phyloP scores from a whole-genome alignment of 225 moss, liverwort and hornwort genomes.

The Physcomitrellopsis africana region DNA sequence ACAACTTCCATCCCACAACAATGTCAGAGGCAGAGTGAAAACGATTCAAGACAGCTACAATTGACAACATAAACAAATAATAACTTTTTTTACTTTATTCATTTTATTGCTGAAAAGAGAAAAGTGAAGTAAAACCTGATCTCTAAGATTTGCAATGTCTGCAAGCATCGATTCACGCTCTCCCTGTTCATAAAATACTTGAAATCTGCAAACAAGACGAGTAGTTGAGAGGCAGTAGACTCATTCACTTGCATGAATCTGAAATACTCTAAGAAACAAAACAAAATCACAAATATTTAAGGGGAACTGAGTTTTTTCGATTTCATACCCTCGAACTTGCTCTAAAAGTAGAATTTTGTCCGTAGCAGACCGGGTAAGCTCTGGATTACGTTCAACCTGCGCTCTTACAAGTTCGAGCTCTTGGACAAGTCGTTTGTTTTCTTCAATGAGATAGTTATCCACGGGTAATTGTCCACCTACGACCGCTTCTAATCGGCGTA shows the following conservation, averaged over 20 bases:
- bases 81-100: too few species aligned
- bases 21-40: slow-evolving; percentile 1
- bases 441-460: slow-evolving; percentile 52
- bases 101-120: background rate
- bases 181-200: slow-evolving; percentile 67
- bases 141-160: slow-evolving; percentile 64
- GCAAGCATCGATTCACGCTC: slow-evolving; percentile 55
- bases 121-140: slow-evolving; percentile 49
- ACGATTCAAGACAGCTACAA: background rate
- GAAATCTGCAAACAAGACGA: slow-evolving; percentile 46
- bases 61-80: too few species aligned
- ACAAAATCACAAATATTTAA: background rate
- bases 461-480: slow-evolving; percentile 53
- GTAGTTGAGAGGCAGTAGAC: background rate
- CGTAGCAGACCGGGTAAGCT: slow-evolving; percentile 83
- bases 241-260: background rate
- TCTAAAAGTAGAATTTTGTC: slow-evolving; percentile 78
- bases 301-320: background rate
- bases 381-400: slow-evolving; percentile 77
- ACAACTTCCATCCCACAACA: slow-evolving; percentile 40
- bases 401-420: slow-evolving; percentile 65
- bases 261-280: background rate
- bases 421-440: slow-evolving; percentile 54
- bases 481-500: slow-evolving; percentile 67
- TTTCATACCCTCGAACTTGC: slow-evolving; percentile 65